Evolutionary conservation across 768 basidiomycete genomes (phyloP).

Genomic region (Erythrobasidium yunnanense): DNA sequence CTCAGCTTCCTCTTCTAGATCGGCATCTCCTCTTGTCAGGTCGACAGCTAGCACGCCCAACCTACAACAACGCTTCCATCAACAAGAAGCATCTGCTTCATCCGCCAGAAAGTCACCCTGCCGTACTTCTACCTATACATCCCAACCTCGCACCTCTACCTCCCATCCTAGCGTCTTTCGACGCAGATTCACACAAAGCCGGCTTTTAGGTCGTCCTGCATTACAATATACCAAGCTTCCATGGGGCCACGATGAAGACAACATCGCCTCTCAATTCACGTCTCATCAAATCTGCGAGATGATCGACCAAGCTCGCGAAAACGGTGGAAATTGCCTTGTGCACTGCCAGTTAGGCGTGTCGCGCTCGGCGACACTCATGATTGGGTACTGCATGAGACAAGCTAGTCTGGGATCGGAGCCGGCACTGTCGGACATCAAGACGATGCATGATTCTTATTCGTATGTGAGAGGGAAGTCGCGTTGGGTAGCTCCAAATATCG

Average conservation of each 20-base stretch:
- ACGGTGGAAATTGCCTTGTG: slow-evolving; percentile 49
- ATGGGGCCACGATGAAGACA: slow-evolving; percentile 90
- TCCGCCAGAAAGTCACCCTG: too few species aligned
- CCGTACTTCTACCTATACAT: too few species aligned
- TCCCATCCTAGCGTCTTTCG: slow-evolving; percentile 20
- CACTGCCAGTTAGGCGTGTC: slow-evolving; percentile 84
- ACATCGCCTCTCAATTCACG: slow-evolving; percentile 61
- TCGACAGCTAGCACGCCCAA: slow-evolving; percentile 48
- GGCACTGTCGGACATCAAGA: slow-evolving; percentile 41
- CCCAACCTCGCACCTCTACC: neutral
- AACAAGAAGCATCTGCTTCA: too few species aligned
- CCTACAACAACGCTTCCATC: slow-evolving; percentile 41
- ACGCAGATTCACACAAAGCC: slow-evolving; percentile 24
- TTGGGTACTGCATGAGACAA: slow-evolving; percentile 88
- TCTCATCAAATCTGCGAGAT: slow-evolving; percentile 73
- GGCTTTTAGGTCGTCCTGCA: slow-evolving; percentile 52
- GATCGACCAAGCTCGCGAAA: slow-evolving; percentile 61
- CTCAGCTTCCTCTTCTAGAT: neutral
- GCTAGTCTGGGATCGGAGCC: slow-evolving; percentile 51
- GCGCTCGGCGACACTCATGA: slow-evolving; percentile 75
- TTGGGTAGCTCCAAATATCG: slow-evolving; percentile 86
- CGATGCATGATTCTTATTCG: slow-evolving; percentile 75
- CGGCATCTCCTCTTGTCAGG: neutral
- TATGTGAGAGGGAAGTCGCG: slow-evolving; percentile 82
- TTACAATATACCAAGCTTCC: slow-evolving; percentile 79